Evolutionary conservation across 1,284 basidiomycete genomes (phyloP), one percentile per base, ranked within the genome.

Genomic region (Cutaneotrichosporon sp.): DNA sequence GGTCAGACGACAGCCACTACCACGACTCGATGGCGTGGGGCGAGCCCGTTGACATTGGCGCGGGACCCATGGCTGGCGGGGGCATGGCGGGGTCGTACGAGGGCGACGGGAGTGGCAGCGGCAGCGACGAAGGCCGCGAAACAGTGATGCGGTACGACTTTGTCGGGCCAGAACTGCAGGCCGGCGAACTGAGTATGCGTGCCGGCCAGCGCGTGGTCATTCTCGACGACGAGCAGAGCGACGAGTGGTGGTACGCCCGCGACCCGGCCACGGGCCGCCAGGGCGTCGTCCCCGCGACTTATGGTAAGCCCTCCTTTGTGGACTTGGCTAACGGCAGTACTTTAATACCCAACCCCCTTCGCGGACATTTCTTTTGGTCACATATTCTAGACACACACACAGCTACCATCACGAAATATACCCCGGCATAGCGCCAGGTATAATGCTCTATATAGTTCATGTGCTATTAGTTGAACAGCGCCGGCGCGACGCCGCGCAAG

Each of bases 191-290:
- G 61, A 44, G 56, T 23, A 69, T 74, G 66, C 62, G 59, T 44
- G 69, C 70, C 3, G 73, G 73, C 17, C 66, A 72, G 55, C 56
- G 63, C 54, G 53, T 73, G 35, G 51, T 72, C 8, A 62, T 72
- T 10, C 52, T 69, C 35, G 69, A 72, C 58, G 66, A 71, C 60
- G 63, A 67, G 45, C 67, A 71, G 55, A 64, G 62, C 47, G 61
- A 52, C 58, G 90, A 90, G 49, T 93, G 90, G 90, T 93, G 90
- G 90, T 92, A 88, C 67, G 88, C 86, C 51, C 81, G 88, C 42
- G 87, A 92, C 69, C 77, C 83, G 20, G 81, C 80, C 49, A 84
- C 84, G 47, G 87, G 88, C 15, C 80, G 79, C 48, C 88, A 92
- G 76, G 90, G 90, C 26, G 87, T 92, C 21, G 87, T 93, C 48